Base-by-base conservation (phyloP, 495 filamentous ascomycete genomes). In the Darksidea phi region DNA sequence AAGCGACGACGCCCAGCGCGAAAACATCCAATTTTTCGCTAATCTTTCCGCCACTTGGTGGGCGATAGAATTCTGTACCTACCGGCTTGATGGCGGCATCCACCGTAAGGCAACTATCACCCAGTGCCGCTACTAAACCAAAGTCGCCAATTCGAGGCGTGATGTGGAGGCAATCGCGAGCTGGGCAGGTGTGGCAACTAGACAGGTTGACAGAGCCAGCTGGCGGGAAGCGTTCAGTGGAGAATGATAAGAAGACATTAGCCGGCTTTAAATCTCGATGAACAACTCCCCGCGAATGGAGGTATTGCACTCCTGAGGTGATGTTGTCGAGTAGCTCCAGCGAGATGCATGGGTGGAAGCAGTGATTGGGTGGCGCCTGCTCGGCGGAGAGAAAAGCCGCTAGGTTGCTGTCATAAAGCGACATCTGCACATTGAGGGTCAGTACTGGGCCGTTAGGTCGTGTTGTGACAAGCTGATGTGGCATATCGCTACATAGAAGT, bases 261-360 rank as follows among this genome's bases (percentile, higher is more conserved):
- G 59, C 67, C 0, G 78, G 78, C 53, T 81, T 81, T 48, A 80
- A 67, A 48, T 81, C 78, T 24, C 78, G 71, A 57, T 81, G 78
- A 12, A 78, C 68, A 47, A 79, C 71, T 28, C 59, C 56, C 23
- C 70, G 36, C 7, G 23, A 28, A 57, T 75, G 73, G 15, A 75
- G 72, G 54, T 75, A 75, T n/a, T 71, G 59, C 4, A 74, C 61
- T 36, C 72, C 73, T 13, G 70, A 59, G 26, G 78, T 32, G 28
- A 79, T 67, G 2, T 65, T 55, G 7, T 64, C 53, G 23, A 79
- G 68, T 2, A 80, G 67, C 13, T 60, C 54, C 13, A 74, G 48
- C 10, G 74, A 59, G 13, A 71, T 63, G 21, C 51, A 28, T 10
- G 64, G 32, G 60, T 80, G 77, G 59, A 77, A 78, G 53, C 77